Percentiles rank a stretch among this genome's conserved stretches.
Conservation (phyloP, 2,329 filamentous ascomycete genomes). For the Coniochaeta sp. region DNA sequence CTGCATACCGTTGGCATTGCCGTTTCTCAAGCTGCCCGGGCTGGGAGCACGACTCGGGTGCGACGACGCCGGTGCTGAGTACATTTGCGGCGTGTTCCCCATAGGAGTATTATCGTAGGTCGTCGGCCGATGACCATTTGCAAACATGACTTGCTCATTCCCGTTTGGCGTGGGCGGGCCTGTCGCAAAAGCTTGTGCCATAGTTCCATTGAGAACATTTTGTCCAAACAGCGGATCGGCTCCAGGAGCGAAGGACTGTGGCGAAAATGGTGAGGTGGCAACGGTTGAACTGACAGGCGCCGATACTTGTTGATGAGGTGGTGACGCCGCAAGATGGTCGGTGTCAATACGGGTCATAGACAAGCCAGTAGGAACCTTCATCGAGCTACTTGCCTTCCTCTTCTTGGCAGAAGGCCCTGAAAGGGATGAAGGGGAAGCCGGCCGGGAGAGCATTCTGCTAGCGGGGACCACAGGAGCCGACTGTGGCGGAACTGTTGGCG, state of each 20-base stretch:
- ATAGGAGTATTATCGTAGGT: slow-evolving; percentile 59
- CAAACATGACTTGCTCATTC: slow-evolving; percentile 52
- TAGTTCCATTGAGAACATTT: slow-evolving; percentile 28
- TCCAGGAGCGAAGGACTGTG: slow-evolving; percentile 33
- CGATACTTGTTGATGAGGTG: slow-evolving; percentile 21
- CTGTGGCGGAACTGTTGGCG: slow-evolving; percentile 11
- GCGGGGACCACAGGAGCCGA: slow-evolving; percentile 45
- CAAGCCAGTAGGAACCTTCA: slow-evolving; percentile 64
- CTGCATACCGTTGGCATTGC: slow-evolving; percentile 9
- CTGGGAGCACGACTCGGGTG: slow-evolving; percentile 74
- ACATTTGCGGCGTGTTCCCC: slow-evolving; percentile 42
- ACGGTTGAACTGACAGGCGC: slow-evolving; percentile 23
- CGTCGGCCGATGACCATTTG: slow-evolving; percentile 48
- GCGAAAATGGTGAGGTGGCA: slow-evolving; percentile 46
- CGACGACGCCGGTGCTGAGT: slow-evolving; percentile 63
- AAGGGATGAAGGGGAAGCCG: slow-evolving; percentile 61
- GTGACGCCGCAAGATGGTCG: slow-evolving; percentile 28
- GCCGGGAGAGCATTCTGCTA: slow-evolving; percentile 59
- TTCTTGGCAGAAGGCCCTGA: slow-evolving; percentile 67
- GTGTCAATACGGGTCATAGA: slow-evolving; percentile 78
- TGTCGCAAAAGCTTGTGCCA: slow-evolving; percentile 39
- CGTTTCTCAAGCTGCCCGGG: slow-evolving; percentile 47
- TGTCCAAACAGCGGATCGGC: slow-evolving; percentile 34
- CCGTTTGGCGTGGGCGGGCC: slow-evolving; percentile 61
- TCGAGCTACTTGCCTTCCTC: slow-evolving; percentile 65